Evolutionary conservation across 805 yeast genomes (phyloP), one percentile per base, ranked within the genome.

Genomic region (Danielia reshetovae): DNA sequence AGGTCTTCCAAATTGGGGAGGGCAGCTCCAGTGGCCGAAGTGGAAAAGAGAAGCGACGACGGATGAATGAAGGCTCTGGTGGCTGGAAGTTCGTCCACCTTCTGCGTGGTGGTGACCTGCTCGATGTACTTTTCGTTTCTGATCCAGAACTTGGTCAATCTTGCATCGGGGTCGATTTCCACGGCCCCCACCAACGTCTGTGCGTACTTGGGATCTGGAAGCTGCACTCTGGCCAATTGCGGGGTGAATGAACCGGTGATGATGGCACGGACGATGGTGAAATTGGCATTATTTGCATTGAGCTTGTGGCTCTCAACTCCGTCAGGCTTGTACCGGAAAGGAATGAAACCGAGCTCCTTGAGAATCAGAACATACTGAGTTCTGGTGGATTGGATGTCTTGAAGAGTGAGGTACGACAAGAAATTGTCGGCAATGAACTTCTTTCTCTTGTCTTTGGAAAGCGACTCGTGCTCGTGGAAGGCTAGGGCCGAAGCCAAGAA

Each of bases 31-130:
- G 55, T 46, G 18, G 60, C 64, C 5, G 34, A 42, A 22, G 44
- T 61, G 51, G 75, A 72, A 52, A 88, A 86, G 31, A 85, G 52
- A 2, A 84, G 68, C 0, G 96, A 87, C 0, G 93, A 78, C 2
- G 97, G 97, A 52, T 90, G 97, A 15, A 86, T 59, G 44, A 86
- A 89, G 0, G 89, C 87, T 30, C 96, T 64, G 0, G 74, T 66
- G 0, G 83, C 77, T 2, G 87, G 87, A 4, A 72, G 49, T 14
- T 39, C 43, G 12, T 30, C 44, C 9, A 36, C 27, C 5, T 37
- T 40, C 13, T 39, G 48, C 7, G 33, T 35, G 14, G 33, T 29
- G 9, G 30, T 39, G 10, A 38, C 29, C 29, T 42, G 42, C 11
- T 45, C 49, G 12, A 47, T 10, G 39, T 68, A 78, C 32, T 68